These are phyloP conservation scores for Immersiporthe knoxdaviesiana DNA, from an alignment of 2,329 filamentous ascomycete species.

Conservation along the genomic window DNA sequence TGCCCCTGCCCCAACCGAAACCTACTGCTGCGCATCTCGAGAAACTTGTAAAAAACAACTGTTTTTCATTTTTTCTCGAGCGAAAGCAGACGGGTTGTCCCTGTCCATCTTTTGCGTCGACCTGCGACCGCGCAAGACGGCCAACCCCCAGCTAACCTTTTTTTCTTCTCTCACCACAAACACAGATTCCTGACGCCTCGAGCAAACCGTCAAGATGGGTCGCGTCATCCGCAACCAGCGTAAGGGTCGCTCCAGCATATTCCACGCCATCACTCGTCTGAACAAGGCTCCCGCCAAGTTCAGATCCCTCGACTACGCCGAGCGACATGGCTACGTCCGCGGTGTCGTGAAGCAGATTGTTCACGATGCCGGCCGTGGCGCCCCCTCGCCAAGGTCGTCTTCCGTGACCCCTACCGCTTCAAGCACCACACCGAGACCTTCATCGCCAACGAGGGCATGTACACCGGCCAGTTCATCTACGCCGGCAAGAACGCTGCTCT, in stretches of 20 bases:
- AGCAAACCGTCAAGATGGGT: constrained; percentile 51
- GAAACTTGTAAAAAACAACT: background rate
- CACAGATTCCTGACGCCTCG: constrained; percentile 25
- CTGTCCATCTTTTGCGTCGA: background rate
- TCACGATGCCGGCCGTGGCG: constrained; percentile 97
- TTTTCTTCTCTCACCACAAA: background rate
- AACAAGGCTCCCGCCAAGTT: constrained; percentile 96
- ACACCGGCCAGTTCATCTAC: constrained; percentile 99
- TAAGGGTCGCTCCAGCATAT: constrained; percentile 63
- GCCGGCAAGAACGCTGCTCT: constrained; percentile 98
- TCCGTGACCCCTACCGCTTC: constrained; percentile 98
- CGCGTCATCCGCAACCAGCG: constrained; percentile 69
- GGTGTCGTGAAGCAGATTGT: constrained; percentile 99
- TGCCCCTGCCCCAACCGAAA: background rate
- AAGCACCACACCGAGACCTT: constrained; percentile 98
- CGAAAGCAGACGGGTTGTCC: background rate
- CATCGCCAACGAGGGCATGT: constrained; percentile 99
- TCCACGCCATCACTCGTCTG: constrained; percentile 80
- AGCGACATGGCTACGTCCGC: constrained; percentile 96
- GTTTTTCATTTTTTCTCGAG: constrained; percentile 6
- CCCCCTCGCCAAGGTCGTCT: constrained; percentile 93
- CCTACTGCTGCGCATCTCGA: constrained; percentile 17
- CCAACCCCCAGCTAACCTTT: constrained; percentile 21
- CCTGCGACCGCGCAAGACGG: constrained; percentile 2
- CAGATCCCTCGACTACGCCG: constrained; percentile 93